phyloP scores from a whole-genome alignment of 805 yeast species.

The Ogataea nakhonphanomensis region DNA sequence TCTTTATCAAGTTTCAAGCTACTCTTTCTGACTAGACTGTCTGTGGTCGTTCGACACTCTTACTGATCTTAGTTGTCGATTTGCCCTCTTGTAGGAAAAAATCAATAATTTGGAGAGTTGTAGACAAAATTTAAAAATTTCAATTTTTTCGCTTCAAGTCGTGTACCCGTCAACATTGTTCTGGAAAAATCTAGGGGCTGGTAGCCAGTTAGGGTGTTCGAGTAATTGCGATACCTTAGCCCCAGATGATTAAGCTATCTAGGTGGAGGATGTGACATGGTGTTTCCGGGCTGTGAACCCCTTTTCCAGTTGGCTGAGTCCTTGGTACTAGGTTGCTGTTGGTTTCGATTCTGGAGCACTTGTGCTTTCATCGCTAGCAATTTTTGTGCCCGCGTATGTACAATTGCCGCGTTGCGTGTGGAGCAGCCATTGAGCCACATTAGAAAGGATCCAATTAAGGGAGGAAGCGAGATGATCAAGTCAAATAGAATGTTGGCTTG shows the following conservation, averaged over 20 bases:
- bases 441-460: constrained; percentile 72
- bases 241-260: too few species aligned
- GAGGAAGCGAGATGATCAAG: constrained; percentile 70
- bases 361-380: constrained; percentile 11
- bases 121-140: constrained; percentile 14
- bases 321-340: background rate
- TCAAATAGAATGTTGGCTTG: constrained; percentile 75
- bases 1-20: constrained; percentile 1
- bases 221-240: too few species aligned
- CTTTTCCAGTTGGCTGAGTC: background rate
- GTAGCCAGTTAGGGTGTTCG: background rate
- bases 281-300: too few species aligned
- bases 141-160: constrained; percentile 13
- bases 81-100: constrained; percentile 1
- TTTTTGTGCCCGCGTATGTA: constrained; percentile 44
- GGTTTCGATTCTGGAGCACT: background rate
- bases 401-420: constrained; percentile 81
- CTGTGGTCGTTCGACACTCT: background rate
- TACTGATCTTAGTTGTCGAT: background rate
- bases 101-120: constrained; percentile 1
- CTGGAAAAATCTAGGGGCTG: constrained; percentile 16
- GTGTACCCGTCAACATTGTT: constrained; percentile 9
- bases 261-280: too few species aligned
- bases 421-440: constrained; percentile 84
- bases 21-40: background rate